phyloP scores from a whole-genome alignment of 2,329 filamentous ascomycete species.

The Capronia coronata region DNA sequence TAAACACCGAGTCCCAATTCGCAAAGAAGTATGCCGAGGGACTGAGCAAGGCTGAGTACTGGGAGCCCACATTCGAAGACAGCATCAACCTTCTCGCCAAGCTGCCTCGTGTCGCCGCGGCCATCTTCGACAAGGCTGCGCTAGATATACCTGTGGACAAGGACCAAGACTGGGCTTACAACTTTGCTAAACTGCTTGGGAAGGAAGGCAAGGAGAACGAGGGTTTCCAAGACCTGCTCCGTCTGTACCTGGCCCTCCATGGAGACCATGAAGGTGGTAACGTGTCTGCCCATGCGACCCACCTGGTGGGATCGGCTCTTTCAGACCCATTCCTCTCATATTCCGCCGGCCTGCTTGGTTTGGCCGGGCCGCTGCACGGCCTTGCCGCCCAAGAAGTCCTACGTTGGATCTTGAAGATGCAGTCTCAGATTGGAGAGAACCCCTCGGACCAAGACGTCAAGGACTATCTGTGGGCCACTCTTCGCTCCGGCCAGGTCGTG shows the following conservation, averaged over 20 bases:
- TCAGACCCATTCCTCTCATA: slow-evolving; percentile 95
- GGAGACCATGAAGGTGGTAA: slow-evolving; percentile 98
- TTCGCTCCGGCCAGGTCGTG: slow-evolving; percentile 89
- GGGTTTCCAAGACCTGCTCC: slow-evolving; percentile 89
- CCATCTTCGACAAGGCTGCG: slow-evolving; percentile 89
- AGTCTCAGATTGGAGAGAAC: slow-evolving; percentile 69
- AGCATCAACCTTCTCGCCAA: slow-evolving; percentile 89
- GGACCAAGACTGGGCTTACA: slow-evolving; percentile 95
- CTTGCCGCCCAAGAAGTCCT: slow-evolving; percentile 95
- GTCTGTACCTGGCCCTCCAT: slow-evolving; percentile 91
- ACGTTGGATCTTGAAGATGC: slow-evolving; percentile 95
- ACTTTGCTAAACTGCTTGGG: slow-evolving; percentile 93
- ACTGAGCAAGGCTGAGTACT: slow-evolving; percentile 93
- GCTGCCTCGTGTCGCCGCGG: slow-evolving; percentile 90
- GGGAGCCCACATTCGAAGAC: slow-evolving; percentile 97
- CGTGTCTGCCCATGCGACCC: slow-evolving; percentile 90
- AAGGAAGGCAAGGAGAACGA: slow-evolving; percentile 82
- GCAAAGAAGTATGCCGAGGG: slow-evolving; percentile 88
- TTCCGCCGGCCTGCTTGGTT: slow-evolving; percentile 87
- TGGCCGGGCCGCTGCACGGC: slow-evolving; percentile 88
- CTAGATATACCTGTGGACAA: slow-evolving; percentile 68
- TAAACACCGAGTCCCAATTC: slow-evolving; percentile 91
- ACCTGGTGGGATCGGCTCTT: slow-evolving; percentile 88
- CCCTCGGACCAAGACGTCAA: slow-evolving; percentile 78
- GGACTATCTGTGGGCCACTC: slow-evolving; percentile 84